Base-by-base conservation (phyloP, 2,329 filamentous ascomycete species). In the Colletotrichum camelliae region DNA sequence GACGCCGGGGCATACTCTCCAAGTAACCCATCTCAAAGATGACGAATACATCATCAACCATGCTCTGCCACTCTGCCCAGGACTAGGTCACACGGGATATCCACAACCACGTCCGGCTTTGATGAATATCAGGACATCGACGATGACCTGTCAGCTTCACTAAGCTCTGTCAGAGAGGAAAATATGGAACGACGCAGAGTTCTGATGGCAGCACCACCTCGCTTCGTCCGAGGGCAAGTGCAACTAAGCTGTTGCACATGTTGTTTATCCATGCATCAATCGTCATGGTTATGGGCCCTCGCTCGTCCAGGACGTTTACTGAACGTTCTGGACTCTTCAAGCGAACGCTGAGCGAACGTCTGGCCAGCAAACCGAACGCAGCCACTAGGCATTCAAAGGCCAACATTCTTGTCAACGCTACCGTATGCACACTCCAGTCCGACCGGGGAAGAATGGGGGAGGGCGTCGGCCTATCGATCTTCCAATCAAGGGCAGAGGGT, bases 311-410 rank as follows among this genome's bases (percentile, higher is more conserved):
- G 35, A 70, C 29, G 71, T 58, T 70, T 21, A 52, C 15, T 74
- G 67, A 74, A 71, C 60, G 67, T 74, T 71, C 67, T 71, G 52
- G 72, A 71, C 67, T 67, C 61, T 61, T 71, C 52, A 55, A 61
- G 67, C 67, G 58, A 48, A 70, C 48, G 67, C 64, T 39, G 67
- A 65, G 43, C 39, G 67, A 74, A 70, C 58, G 66, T 39, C 70
- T 68, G 31, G n/a, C 60, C 29, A 60, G 43, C 27, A 71, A 35
- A 24, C 27, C 37, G 72, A 74, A 74, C 60, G 60, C 72, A 74
- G 60, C 60, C 61, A 66, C 48, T 60, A 37, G 35, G 57, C 10
- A 65, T n/a, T 21, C n/a, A 52, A 52, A 52, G 43, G 43, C 43
- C 43, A 52, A 52, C 43, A 52, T 52, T 48, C 43, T 4, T 33